Evolutionary conservation across 495 filamentous ascomycete species (phyloP).

Genomic region (Penicillium cataractarum): DNA sequence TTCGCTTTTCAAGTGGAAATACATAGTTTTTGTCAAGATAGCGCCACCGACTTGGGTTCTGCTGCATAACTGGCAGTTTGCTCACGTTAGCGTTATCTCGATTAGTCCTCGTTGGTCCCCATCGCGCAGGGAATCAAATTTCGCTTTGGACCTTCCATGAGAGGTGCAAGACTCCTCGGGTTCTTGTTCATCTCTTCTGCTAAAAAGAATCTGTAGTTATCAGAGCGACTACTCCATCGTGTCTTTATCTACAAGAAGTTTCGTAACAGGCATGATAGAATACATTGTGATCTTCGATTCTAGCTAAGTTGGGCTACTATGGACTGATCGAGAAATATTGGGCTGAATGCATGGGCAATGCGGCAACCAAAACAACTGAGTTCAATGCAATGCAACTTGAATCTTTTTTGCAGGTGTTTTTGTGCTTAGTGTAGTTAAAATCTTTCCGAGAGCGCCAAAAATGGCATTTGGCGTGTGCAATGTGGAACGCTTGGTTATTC

Average conservation of each 20-base stretch:
- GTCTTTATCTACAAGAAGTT: not conserved
- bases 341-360: conserved; percentile 12
- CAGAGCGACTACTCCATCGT: not conserved
- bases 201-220: not conserved
- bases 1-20: no score
- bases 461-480: not conserved
- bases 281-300: conserved; percentile 25
- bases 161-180: no score
- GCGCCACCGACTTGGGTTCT: no score
- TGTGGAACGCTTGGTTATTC: not conserved
- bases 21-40: no score
- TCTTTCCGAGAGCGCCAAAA: not conserved
- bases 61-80: no score
- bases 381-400: conserved; percentile 13
- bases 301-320: conserved; percentile 11
- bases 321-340: conserved; percentile 12
- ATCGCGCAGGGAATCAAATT: no score
- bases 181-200: no score
- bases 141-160: no score
- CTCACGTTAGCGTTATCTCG: no score
- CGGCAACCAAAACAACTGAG: conserved; percentile 6
- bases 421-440: not conserved
- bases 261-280: conserved; percentile 3
- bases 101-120: no score
- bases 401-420: conserved; percentile 9